Conservation (phyloP, 768 basidiomycete genomes). For the Cystofilobasidium bisporidii region DNA sequence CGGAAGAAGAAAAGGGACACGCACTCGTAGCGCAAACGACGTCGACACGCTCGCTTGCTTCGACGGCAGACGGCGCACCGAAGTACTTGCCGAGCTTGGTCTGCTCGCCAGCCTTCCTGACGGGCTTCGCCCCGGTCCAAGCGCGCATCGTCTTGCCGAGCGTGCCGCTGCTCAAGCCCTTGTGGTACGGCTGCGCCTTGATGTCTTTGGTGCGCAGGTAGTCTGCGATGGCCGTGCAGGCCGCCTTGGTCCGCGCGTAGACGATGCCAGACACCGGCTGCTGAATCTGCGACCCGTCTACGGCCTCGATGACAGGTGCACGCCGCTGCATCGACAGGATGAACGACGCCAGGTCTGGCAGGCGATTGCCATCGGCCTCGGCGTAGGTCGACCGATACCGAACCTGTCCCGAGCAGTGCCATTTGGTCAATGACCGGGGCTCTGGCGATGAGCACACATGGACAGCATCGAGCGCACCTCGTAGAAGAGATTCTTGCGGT, state of each 20-base stretch:
- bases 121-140: constrained; percentile 46
- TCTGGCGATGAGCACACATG: neutral
- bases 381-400: constrained; percentile 48
- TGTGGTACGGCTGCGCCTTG: constrained; percentile 63
- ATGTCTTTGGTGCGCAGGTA: constrained; percentile 61
- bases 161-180: constrained; percentile 51
- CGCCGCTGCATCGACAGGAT: constrained; percentile 47
- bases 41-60: constrained; percentile 26
- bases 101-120: neutral
- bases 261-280: constrained; percentile 56
- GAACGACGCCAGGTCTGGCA: constrained; percentile 58
- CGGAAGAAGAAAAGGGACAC: neutral
- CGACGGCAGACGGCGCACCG: constrained; percentile 19
- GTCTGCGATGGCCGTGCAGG: constrained; percentile 58
- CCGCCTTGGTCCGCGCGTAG: constrained; percentile 60
- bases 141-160: constrained; percentile 52
- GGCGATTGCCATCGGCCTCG: constrained; percentile 42
- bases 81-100: constrained; percentile 2
- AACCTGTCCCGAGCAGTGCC: constrained; percentile 44
- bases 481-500: constrained; percentile 68
- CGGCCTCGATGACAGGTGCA: constrained; percentile 37
- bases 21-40: constrained; percentile 27
- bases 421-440: too few relatives aligned
- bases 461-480: constrained; percentile 47
- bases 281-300: constrained; percentile 50